Evolutionary conservation across 23 red algal species (phyloP).

Genomic region (Gracilaria gracilis): DNA sequence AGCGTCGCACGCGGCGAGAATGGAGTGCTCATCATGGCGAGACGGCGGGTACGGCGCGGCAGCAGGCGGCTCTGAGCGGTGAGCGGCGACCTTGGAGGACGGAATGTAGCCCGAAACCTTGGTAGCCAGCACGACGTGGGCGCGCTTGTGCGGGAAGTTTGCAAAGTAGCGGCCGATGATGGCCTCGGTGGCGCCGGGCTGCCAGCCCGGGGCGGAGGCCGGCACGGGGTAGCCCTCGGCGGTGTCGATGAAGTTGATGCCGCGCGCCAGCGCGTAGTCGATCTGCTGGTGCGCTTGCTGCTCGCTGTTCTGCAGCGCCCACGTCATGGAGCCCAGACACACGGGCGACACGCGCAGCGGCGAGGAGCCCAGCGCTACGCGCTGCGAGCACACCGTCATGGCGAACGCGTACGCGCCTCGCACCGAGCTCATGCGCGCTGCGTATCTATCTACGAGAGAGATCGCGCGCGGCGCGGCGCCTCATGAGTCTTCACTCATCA

Average conservation of each 20-base stretch:
- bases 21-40: constrained; percentile 44
- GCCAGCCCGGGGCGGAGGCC: constrained; percentile 22
- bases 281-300: constrained; percentile 73
- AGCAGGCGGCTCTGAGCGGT: constrained; percentile 15
- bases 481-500: too few relatives aligned
- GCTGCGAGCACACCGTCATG: not conserved
- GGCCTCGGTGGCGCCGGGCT: constrained; percentile 78
- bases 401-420: not conserved
- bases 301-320: constrained; percentile 87
- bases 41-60: constrained; percentile 2
- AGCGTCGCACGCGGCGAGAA: constrained; percentile 78
- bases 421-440: not conserved
- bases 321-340: constrained; percentile 96
- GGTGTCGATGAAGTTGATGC: constrained; percentile 95
- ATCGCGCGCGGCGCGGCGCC: too few relatives aligned
- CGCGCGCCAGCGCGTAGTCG: constrained; percentile 82
- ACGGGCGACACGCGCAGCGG: constrained; percentile 70
- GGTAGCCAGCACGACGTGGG: constrained; percentile 70
- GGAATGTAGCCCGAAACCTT: constrained; percentile 67
- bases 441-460: too few relatives aligned
- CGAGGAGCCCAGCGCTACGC: constrained; percentile 63
- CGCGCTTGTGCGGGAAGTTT: constrained; percentile 55
- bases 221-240: constrained; percentile 93
- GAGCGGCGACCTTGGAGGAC: not conserved
- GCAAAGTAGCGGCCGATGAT: constrained; percentile 81